Conservation (phyloP, 352 stramenopile species). For the Phytophthora melonis region DNA sequence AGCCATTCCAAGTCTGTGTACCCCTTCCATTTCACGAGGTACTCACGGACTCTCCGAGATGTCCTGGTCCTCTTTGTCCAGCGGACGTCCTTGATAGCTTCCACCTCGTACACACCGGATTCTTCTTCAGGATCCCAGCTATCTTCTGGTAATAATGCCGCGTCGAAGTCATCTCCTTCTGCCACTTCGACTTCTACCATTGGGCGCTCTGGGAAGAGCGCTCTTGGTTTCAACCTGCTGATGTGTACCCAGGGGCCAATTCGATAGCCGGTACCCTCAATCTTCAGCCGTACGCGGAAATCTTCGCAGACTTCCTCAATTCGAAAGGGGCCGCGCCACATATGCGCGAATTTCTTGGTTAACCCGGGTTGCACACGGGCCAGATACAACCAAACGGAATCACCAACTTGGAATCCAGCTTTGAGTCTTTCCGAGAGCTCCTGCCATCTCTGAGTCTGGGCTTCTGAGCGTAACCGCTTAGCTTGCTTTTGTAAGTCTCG, state of each 20-base stretch:
- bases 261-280: not conserved
- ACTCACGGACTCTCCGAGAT: too few species aligned
- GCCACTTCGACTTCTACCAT: not conserved
- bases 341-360: not conserved
- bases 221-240: not conserved
- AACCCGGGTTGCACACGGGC: not conserved
- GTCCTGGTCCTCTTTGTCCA: too few species aligned
- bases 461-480: not conserved
- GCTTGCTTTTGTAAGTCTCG: not conserved
- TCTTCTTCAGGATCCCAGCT: too few species aligned
- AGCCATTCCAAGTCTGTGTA: too few species aligned
- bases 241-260: conserved; percentile 1
- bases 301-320: not conserved
- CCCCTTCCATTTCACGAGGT: too few species aligned
- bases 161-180: not conserved
- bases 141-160: too few species aligned
- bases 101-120: too few species aligned
- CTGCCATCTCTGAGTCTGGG: not conserved
- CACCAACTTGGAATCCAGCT: not conserved
- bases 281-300: not conserved
- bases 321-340: not conserved
- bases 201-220: not conserved
- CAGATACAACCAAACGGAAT: conserved; percentile 2
- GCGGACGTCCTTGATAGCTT: too few species aligned
- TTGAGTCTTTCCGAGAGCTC: not conserved